Percentiles rank a stretch among this genome's conserved stretches.
These are phyloP conservation scores for Dentipellis sp. DNA, from an alignment of 768 basidiomycete genomes.

Conservation along the genomic window DNA sequence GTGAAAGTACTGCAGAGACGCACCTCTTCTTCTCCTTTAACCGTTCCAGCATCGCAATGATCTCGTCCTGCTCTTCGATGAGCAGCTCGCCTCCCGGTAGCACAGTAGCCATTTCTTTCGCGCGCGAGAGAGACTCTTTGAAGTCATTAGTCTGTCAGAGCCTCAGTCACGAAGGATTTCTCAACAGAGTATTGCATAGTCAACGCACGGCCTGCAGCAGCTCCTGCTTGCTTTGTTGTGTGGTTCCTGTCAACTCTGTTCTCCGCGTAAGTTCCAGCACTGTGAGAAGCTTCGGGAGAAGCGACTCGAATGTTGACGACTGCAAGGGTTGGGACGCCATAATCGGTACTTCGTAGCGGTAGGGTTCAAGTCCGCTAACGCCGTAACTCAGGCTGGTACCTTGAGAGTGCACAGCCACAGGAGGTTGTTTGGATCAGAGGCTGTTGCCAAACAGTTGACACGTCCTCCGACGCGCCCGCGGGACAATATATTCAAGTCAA, in stretches of 20 bases:
- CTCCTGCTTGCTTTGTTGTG: slow-evolving; percentile 49
- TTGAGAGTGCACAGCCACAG: neutral
- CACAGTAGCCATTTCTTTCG: slow-evolving; percentile 45
- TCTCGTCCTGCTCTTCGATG: slow-evolving; percentile 59
- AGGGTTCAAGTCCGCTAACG: neutral
- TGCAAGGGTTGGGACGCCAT: slow-evolving; percentile 5
- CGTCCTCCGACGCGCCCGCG: neutral
- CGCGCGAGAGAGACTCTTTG: slow-evolving; percentile 46
- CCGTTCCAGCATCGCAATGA: slow-evolving; percentile 58
- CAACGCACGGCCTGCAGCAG: slow-evolving; percentile 50
- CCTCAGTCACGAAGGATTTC: too few relatives aligned
- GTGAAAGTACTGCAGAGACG: slow-evolving; percentile 5
- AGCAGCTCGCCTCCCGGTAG: slow-evolving; percentile 69
- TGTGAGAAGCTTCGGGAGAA: slow-evolving; percentile 50
- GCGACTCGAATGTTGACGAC: slow-evolving; percentile 37
- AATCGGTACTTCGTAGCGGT: neutral
- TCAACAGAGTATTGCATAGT: neutral
- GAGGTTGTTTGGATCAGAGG: neutral
- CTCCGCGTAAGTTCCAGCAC: slow-evolving; percentile 54
- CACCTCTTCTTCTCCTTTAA: slow-evolving; percentile 58
- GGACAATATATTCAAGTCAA: neutral
- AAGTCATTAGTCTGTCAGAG: slow-evolving; percentile 63
- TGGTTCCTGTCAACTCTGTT: slow-evolving; percentile 42
- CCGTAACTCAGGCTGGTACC: neutral
- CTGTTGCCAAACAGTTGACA: neutral